Conservation (phyloP, 106 monocot genomes). For the Amphibolis antarctica region DNA sequence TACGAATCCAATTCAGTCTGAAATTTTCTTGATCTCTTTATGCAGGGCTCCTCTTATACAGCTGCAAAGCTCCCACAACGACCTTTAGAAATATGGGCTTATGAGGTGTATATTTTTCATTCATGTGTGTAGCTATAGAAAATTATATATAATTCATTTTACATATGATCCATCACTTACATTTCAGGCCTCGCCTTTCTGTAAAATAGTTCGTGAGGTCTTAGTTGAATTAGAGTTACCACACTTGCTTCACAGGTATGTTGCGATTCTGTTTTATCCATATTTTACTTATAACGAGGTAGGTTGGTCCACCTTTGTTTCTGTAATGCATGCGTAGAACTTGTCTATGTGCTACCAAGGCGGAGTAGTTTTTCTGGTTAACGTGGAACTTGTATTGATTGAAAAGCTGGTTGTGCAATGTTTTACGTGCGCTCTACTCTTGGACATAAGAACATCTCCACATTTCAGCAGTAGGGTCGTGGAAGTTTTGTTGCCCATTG, state of each 20-base stretch:
- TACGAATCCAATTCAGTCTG: not conserved
- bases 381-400: too few species aligned
- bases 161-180: not conserved
- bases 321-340: too few species aligned
- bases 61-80: conserved; percentile 52
- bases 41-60: conserved; percentile 65
- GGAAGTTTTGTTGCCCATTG: too few species aligned
- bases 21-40: not conserved
- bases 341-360: too few species aligned
- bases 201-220: conserved; percentile 84
- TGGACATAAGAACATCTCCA: too few species aligned
- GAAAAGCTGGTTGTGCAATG: too few species aligned
- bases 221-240: conserved; percentile 88
- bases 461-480: too few species aligned
- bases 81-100: conserved; percentile 85
- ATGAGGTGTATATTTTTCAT: conserved; percentile 48
- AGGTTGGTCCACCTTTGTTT: too few species aligned
- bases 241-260: conserved; percentile 67
- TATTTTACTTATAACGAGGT: too few species aligned
- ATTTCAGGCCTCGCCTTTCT: conserved; percentile 81
- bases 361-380: too few species aligned
- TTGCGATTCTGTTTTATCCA: too few species aligned
- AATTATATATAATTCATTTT: not conserved
- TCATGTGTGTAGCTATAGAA: not conserved
- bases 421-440: not conserved